Conservation (phyloP, 257 asterid species). For the Plantago major region DNA sequence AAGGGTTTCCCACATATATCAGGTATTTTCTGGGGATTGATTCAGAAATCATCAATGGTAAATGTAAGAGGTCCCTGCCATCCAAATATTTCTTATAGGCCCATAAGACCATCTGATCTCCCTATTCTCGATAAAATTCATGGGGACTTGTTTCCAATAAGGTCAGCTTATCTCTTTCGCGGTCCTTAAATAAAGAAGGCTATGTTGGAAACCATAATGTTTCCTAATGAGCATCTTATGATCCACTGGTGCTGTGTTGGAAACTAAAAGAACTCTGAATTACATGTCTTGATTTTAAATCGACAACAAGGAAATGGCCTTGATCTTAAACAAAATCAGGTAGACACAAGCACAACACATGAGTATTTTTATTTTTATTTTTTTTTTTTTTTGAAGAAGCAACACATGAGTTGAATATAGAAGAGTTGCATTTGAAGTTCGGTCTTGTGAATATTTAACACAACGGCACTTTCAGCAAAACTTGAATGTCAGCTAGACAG, state of each 20-base stretch:
- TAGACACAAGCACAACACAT: neutral
- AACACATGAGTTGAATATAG: no score
- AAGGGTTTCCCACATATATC: conserved; percentile 31
- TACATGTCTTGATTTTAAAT: neutral
- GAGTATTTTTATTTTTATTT: no score
- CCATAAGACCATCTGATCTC: conserved; percentile 66
- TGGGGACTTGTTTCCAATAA: conserved; percentile 82
- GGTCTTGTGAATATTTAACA: neutral
- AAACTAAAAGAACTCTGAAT: no score
- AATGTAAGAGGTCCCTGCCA: conserved; percentile 43
- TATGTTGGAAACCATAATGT: conserved; percentile 11
- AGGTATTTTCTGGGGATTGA: conserved; percentile 60
- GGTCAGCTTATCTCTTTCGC: conserved; percentile 40
- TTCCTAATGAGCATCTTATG: conserved; percentile 20
- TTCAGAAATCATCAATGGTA: conserved; percentile 47
- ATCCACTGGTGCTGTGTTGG: conserved; percentile 37
- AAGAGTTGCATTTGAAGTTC: neutral
- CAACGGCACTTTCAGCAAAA: neutral
- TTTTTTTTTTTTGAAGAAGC: no score
- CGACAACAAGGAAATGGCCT: no score
- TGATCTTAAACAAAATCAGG: no score
- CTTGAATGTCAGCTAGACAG: neutral
- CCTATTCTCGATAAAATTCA: conserved; percentile 72
- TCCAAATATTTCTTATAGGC: conserved; percentile 67
- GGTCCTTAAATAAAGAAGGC: neutral